Evolutionary conservation across 2,329 filamentous ascomycete species (phyloP), one percentile per base, ranked within the genome.

Genomic region (Corynespora cassiicola): DNA sequence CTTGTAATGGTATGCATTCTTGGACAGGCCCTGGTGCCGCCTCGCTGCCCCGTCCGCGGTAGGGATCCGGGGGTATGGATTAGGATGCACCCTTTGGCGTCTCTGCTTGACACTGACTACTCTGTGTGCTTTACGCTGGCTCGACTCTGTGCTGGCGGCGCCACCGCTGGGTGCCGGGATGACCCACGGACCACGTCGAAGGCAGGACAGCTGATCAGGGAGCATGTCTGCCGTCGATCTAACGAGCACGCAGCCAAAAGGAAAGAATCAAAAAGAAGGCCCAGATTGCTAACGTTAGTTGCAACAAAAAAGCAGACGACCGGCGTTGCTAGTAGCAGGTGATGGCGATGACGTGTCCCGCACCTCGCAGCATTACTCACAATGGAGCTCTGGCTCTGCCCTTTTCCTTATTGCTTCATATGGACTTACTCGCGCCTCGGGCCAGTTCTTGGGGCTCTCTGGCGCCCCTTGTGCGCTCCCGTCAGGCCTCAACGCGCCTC

Each of bases 11-110:
- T 51, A 63, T 59, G 58, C 56, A 59, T 58, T 52, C 54, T 54
- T 58, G 49, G 39, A 40, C 41, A 42, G 39, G 42, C 53, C 42
- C 27, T 39, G 42, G 37, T 41, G 37, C 41, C 32, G 38, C 38
- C 31, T 40, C 26, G 37, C 36, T 40, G 31, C 31, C 25, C 52
- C 48, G 56, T 50, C 50, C 52, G 52, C 44, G 56, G 59, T 57
- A 65, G 54, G 61, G 61, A 62, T 65, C 58, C 59, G 57, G 58
- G 56, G 55, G 54, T 39, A 43, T 58, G 63, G 52, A 54, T 60
- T 48, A 56, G 49, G 52, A 58, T 53, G 52, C 53, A 54, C 46
- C 45, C 50, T 54, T 33, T 46, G 51, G 50, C 48, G 54, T 56
- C 50, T 57, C 52, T 54, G 53, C 56, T 59, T 58, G 54, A 54